phyloP scores from a whole-genome alignment of 2,329 filamentous ascomycete genomes.

The Fusarium longipes region DNA sequence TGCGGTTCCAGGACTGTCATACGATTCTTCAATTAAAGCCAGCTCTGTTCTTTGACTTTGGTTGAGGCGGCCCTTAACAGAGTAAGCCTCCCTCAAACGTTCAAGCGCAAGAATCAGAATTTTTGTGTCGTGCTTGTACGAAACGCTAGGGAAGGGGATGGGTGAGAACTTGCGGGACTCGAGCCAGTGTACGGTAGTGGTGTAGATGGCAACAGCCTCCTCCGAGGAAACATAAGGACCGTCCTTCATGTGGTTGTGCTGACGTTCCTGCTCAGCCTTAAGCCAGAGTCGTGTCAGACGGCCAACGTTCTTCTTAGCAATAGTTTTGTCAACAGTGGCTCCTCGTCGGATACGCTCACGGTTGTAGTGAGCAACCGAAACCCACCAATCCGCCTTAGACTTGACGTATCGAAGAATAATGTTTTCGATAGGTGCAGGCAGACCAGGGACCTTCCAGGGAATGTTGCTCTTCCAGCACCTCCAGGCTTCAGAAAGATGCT shows the following conservation, averaged over 20 bases:
- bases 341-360: constrained; percentile 95
- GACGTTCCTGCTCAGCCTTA: constrained; percentile 96
- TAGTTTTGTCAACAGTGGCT: constrained; percentile 98
- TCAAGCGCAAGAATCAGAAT: constrained; percentile 96
- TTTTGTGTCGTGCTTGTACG: constrained; percentile 99
- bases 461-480: constrained; percentile 99
- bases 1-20: constrained; percentile 96
- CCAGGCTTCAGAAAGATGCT: constrained; percentile 98
- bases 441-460: constrained; percentile 97
- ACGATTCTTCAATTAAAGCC: constrained; percentile 96
- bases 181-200: constrained; percentile 97
- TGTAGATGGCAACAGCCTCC: constrained; percentile 98
- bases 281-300: constrained; percentile 95
- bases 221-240: constrained; percentile 98
- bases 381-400: constrained; percentile 99
- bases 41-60: constrained; percentile 98
- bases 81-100: constrained; percentile 93
- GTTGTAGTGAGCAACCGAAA: constrained; percentile 98
- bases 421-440: constrained; percentile 97
- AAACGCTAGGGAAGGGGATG: constrained; percentile 98
- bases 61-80: constrained; percentile 95
- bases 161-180: constrained; percentile 98
- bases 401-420: constrained; percentile 99
- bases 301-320: constrained; percentile 98
- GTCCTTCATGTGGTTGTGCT: constrained; percentile 99